Evolutionary conservation across 305 asterid genomes (phyloP).

Genomic region (Rubia peregrina): DNA sequence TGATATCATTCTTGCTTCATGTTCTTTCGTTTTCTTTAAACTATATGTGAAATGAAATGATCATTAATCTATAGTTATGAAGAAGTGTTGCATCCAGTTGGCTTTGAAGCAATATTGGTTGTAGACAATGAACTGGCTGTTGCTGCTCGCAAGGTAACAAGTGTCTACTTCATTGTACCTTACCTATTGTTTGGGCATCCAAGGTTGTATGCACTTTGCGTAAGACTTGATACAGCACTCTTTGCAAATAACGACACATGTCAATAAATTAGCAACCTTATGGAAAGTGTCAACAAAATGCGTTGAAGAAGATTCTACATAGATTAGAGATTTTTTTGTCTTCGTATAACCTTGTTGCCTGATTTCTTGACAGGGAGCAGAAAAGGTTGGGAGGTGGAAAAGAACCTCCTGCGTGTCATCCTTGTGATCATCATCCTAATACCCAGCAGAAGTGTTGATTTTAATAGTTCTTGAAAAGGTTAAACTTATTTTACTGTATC

Average conservation of each 20-base stretch:
- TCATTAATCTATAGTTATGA: constrained; percentile 43
- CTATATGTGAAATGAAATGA: not conserved
- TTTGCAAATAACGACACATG: not conserved
- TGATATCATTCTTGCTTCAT: not conserved
- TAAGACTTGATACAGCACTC: not conserved
- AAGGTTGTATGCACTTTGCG: not conserved
- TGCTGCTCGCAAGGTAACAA: constrained; percentile 56
- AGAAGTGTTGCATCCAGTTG: constrained; percentile 60
- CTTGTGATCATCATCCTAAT: constrained; percentile 24
- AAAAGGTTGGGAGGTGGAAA: constrained; percentile 67
- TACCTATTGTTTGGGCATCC: not conserved
- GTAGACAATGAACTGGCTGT: constrained; percentile 55
- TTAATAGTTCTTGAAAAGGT: not conserved
- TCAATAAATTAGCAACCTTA: not conserved
- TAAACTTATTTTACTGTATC: not conserved
- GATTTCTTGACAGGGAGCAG: constrained; percentile 48
- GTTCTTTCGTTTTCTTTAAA: constrained; percentile 1
- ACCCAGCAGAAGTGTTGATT: not conserved
- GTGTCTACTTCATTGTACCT: not conserved
- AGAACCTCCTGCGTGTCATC: constrained; percentile 26
- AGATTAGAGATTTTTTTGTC: not conserved
- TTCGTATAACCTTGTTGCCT: not conserved
- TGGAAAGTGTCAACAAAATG: not conserved
- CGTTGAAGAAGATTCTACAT: not conserved
- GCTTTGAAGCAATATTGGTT: constrained; percentile 50